Base-by-base conservation (phyloP, 495 filamentous ascomycete genomes). In the Neurospora tetrasperma region DNA sequence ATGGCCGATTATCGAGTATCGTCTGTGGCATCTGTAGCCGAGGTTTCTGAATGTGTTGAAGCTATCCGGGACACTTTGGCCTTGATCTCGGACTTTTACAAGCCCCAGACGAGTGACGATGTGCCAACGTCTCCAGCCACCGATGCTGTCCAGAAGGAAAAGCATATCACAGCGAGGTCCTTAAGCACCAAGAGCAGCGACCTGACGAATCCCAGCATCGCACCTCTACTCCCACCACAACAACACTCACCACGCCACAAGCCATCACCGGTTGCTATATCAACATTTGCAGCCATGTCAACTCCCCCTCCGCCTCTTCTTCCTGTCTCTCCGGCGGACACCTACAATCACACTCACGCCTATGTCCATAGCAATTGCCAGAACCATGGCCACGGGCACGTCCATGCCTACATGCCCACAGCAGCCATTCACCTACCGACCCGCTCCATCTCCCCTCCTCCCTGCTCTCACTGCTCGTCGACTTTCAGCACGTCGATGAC, bases 1-100 rank as follows among this genome's bases (percentile, higher is more conserved):
- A 81, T 82, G 41, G 82, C 81, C n/a, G 82, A 85, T 71, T 84
- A 79, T 68, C 74, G 84, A 10, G 78, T 86, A 38, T 77, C 83
- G 1, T 82, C 82, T 12, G 74, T 77, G 20, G 84, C 84, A 11
- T 78, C 77, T 18, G 82, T 80, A 62, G 73, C 73, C 11, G 85
- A 85, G 70, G 81, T 83, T 4, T 77, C 83, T 0, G 76, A 73
- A 4, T 79, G 85, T 40, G 75, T 86, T 42, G 77, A 76, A 0
- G 75, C 80, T 6, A 81, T 86, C 14, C 82, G 83, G 77, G 78
- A 82, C 54, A 81, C 81, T 40, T 75, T 85, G 11, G 76, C 79
- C 5, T 78, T 79, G 23, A 75, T 78, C 23, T 82, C 80, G 7
- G 46, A 78, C 23, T 81, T 76, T 68, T 84, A 84, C 75, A 79